A percentile compares a stretch with the other conserved stretches of the same genome.
Evolutionary conservation across 225 moss, liverwort and hornwort genomes (phyloP).

Genomic region (Sphagnum contortum): DNA sequence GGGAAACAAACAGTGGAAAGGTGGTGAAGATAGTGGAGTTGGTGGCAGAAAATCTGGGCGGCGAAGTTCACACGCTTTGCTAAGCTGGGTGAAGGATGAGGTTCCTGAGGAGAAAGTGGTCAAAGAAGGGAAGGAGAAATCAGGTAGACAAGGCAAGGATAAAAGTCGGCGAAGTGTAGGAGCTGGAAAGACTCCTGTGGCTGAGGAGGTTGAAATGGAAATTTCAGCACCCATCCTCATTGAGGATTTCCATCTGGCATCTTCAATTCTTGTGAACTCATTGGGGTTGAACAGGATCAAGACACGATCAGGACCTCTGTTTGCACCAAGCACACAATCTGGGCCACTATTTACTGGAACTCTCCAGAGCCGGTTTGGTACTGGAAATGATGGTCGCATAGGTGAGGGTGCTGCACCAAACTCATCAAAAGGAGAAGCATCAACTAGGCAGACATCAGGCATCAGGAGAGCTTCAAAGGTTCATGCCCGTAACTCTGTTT

Average conservation of each 20-base stretch:
- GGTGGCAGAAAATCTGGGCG: slow-evolving; percentile 26
- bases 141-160: slow-evolving; percentile 18
- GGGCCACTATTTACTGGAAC: slow-evolving; percentile 56
- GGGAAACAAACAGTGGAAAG: too few species aligned
- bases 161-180: slow-evolving; percentile 26
- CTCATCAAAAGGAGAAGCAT: slow-evolving; percentile 36
- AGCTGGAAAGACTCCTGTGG: slow-evolving; percentile 36
- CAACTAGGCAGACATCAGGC: slow-evolving; percentile 32
- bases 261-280: slow-evolving; percentile 20
- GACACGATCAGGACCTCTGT: slow-evolving; percentile 54
- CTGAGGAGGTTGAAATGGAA: slow-evolving; percentile 23
- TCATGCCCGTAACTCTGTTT: slow-evolving; percentile 42
- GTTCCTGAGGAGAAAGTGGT: slow-evolving; percentile 28
- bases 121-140: slow-evolving; percentile 18
- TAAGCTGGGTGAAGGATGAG: slow-evolving; percentile 3
- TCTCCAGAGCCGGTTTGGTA: slow-evolving; percentile 52
- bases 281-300: slow-evolving; percentile 54
- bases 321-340: slow-evolving; percentile 47
- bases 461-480: slow-evolving; percentile 46
- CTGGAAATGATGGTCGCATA: slow-evolving; percentile 27
- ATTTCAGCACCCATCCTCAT: background rate
- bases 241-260: slow-evolving; percentile 56
- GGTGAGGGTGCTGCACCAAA: slow-evolving; percentile 44
- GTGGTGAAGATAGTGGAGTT: slow-evolving; percentile 18
- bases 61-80: slow-evolving; percentile 5